A percentile compares a stretch with the other conserved stretches of the same genome.
Evolutionary conservation across 2,329 filamentous ascomycete genomes (phyloP).

Genomic region (Talaromyces sp.): DNA sequence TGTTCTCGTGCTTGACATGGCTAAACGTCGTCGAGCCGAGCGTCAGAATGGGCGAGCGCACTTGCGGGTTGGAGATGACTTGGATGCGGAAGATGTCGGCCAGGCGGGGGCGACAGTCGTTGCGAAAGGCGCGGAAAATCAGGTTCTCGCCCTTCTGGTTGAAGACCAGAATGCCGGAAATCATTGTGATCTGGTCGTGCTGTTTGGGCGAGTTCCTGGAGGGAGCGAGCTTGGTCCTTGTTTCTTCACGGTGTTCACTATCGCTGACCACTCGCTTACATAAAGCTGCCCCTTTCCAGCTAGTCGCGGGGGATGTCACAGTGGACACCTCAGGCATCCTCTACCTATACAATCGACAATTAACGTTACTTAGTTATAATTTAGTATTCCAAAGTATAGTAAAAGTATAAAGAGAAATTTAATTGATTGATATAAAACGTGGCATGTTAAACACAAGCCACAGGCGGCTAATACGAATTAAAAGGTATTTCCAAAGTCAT

Average conservation of each 20-base stretch:
- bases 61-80: constrained; percentile 96
- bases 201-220: neutral
- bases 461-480: neutral
- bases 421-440: neutral
- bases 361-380: neutral
- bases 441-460: neutral
- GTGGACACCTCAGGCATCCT: neutral
- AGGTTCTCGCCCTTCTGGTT: constrained; percentile 99
- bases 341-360: neutral
- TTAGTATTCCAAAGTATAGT: neutral
- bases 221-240: neutral
- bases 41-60: constrained; percentile 94
- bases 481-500: neutral
- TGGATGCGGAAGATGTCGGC: constrained; percentile 99
- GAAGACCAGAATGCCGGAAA: constrained; percentile 96
- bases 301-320: neutral
- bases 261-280: neutral
- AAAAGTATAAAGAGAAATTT: neutral
- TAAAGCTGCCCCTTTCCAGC: neutral
- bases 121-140: constrained; percentile 97
- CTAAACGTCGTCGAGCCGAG: constrained; percentile 97
- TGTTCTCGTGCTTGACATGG: constrained; percentile 99
- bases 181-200: constrained; percentile 53
- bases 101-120: constrained; percentile 93
- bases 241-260: neutral